Conservation (phyloP, 192 early-diverging fungal species). For the Entomortierella lignicola region DNA sequence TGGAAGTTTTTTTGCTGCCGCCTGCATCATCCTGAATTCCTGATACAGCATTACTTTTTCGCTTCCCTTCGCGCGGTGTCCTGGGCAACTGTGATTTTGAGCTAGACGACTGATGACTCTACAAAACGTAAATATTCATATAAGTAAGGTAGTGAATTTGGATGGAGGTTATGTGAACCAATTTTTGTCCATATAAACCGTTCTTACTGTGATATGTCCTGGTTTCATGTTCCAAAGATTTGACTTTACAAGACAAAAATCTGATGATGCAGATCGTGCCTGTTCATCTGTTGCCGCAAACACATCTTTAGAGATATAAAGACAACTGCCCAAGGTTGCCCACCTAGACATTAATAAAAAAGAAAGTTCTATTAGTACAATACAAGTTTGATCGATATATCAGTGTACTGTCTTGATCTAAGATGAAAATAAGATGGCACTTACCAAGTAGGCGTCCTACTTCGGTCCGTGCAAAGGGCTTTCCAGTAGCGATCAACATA, state of each 20-base stretch:
- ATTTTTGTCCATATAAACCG: too few relatives aligned
- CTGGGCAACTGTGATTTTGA: slow-evolving; percentile 45
- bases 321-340: slow-evolving; percentile 73
- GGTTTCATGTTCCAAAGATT: slow-evolving; percentile 72
- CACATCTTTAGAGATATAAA: slow-evolving; percentile 72
- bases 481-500: slow-evolving; percentile 75
- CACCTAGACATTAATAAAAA: slow-evolving; percentile 50
- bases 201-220: slow-evolving; percentile 50
- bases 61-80: slow-evolving; percentile 35
- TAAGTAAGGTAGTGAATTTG: too few relatives aligned
- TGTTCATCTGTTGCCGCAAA: slow-evolving; percentile 68
- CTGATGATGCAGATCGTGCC: slow-evolving; percentile 67
- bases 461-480: slow-evolving; percentile 70
- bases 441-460: slow-evolving; percentile 71
- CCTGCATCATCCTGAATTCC: slow-evolving; percentile 28
- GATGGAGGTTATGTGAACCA: too few relatives aligned
- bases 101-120: slow-evolving; percentile 39
- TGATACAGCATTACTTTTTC: slow-evolving; percentile 22
- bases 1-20: slow-evolving; percentile 10
- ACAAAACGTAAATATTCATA: slow-evolving; percentile 3
- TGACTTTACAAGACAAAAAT: slow-evolving; percentile 67
- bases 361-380: not conserved
- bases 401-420: not conserved
- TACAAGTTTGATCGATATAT: not conserved
- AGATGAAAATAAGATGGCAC: not conserved